Evolutionary conservation across 106 monocot genomes (phyloP), one percentile per base, ranked within the genome.

Genomic region (Xerophyta viscosa): DNA sequence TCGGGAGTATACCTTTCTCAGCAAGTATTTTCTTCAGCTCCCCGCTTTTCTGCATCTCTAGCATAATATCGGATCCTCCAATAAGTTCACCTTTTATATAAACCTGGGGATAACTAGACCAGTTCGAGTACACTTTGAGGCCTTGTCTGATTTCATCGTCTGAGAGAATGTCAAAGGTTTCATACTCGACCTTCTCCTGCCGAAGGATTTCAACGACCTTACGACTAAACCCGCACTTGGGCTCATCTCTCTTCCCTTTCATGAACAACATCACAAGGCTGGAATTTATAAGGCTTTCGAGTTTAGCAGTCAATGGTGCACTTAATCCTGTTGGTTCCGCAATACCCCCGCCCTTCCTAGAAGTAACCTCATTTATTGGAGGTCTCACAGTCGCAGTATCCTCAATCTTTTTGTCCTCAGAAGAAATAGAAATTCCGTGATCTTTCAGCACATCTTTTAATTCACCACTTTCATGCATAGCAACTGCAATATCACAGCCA

Each of bases 11-110:
- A 7, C 75, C 75, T 47, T 94, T 94, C 41, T 78, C 84, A 36
- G 54, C 25, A 7, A 92, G 41, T 26, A 69, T 42, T 37, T 41
- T 80, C 54, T 72, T 79, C 15, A 92, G 68, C 30, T 80, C 92
- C 20, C 92, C 92, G 21, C 67, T 83, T 71, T 87, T 86, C 37
- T 83, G 82, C 92, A 92, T 92, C 71, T 92, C 92, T 50, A 87
- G 13, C 9, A 73, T 57, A 5, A 92, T 72, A 53, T 87, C 92
- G 20, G 82, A 92, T 37, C 92, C 92, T 8, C 92, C 92, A 56
- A 92, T 74, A 2, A 92, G 76, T 52, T 87, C 79, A 39, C 92
- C 83, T 39, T 83, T 87, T 51, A 92, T 58, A 31, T 92, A 92
- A 13, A 92, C 71, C 42, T 92, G 92, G 0, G 92, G 92, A 60